Evolutionary conservation across 2,329 filamentous ascomycete genomes (phyloP).

Genomic region (Pseudogymnoascus sp.): DNA sequence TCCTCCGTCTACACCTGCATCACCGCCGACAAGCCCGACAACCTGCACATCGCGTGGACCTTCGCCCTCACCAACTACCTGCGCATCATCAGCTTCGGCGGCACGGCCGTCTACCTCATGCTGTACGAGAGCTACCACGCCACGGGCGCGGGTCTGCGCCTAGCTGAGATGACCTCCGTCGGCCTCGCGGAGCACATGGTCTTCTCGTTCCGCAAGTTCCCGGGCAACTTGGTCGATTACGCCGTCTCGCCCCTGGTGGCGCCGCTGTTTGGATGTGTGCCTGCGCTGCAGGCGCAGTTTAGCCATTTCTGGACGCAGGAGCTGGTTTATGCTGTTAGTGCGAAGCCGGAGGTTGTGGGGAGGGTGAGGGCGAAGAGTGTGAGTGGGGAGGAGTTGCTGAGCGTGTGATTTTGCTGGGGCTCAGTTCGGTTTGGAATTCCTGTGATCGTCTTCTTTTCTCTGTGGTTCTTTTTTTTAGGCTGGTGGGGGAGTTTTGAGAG

Average conservation of each 20-base stretch:
- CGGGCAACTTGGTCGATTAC: conserved; percentile 53
- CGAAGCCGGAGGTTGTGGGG: conserved; percentile 41
- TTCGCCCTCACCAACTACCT: conserved; percentile 52
- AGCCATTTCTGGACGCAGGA: conserved; percentile 63
- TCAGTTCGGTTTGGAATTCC: no score
- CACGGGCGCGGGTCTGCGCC: conserved; percentile 49
- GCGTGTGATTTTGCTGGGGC: neutral
- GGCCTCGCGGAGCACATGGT: conserved; percentile 55
- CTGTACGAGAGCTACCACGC: conserved; percentile 62
- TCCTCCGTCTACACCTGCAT: conserved; percentile 52
- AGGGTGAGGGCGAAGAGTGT: neutral
- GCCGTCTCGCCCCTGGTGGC: conserved; percentile 58
- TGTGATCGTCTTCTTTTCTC: neutral
- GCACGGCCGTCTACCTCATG: conserved; percentile 54
- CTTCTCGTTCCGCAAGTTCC: conserved; percentile 50
- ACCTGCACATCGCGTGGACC: conserved; percentile 48
- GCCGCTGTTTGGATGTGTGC: conserved; percentile 58
- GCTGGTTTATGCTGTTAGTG: conserved; percentile 63
- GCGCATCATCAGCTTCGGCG: conserved; percentile 48
- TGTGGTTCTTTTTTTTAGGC: neutral
- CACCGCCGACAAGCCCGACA: conserved; percentile 41
- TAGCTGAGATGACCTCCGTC: conserved; percentile 58
- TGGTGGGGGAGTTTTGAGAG: neutral
- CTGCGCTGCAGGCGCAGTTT: conserved; percentile 58
- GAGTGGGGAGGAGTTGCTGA: neutral